Evolutionary conservation across 495 filamentous ascomycete genomes (phyloP).

Genomic region (Neurospora sp.): DNA sequence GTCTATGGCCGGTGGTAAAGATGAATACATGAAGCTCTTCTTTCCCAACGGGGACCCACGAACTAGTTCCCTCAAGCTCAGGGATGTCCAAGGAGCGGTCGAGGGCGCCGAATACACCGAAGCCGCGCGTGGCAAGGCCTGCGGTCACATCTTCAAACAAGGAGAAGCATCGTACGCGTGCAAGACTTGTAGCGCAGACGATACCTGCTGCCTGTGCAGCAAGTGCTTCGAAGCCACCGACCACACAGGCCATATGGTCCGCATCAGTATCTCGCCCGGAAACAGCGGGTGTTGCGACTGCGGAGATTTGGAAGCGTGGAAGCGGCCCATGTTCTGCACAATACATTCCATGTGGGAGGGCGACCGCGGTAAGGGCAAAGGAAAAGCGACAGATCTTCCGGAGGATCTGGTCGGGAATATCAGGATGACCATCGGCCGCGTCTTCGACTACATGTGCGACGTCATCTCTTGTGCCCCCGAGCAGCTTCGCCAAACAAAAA

Average conservation of each 20-base stretch:
- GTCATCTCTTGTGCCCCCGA: slow-evolving; percentile 96
- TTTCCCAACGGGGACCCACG: slow-evolving; percentile 58
- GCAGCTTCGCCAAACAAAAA: slow-evolving; percentile 78
- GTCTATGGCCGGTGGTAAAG: slow-evolving; percentile 64
- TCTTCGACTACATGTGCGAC: slow-evolving; percentile 90
- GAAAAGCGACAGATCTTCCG: slow-evolving; percentile 52
- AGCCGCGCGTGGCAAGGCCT: slow-evolving; percentile 85
- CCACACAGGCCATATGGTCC: slow-evolving; percentile 86
- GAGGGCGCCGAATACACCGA: slow-evolving; percentile 94
- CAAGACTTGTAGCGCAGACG: slow-evolving; percentile 81
- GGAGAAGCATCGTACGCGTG: slow-evolving; percentile 92
- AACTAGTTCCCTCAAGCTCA: slow-evolving; percentile 51
- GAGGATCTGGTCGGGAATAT: slow-evolving; percentile 65
- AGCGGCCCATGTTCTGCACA: slow-evolving; percentile 74
- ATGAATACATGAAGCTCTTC: slow-evolving; percentile 61
- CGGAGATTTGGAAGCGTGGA: slow-evolving; percentile 91
- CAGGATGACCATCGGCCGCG: slow-evolving; percentile 70
- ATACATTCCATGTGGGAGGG: slow-evolving; percentile 67
- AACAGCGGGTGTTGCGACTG: slow-evolving; percentile 97
- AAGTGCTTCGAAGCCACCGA: slow-evolving; percentile 93
- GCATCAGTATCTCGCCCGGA: slow-evolving; percentile 72
- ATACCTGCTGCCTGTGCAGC: slow-evolving; percentile 78
- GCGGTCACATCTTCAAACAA: slow-evolving; percentile 88
- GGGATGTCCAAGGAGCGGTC: slow-evolving; percentile 77
- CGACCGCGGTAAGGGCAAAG: slow-evolving; percentile 52